Conservation (phyloP, 192 early-diverging fungal genomes). For the Coemansia sp. region DNA sequence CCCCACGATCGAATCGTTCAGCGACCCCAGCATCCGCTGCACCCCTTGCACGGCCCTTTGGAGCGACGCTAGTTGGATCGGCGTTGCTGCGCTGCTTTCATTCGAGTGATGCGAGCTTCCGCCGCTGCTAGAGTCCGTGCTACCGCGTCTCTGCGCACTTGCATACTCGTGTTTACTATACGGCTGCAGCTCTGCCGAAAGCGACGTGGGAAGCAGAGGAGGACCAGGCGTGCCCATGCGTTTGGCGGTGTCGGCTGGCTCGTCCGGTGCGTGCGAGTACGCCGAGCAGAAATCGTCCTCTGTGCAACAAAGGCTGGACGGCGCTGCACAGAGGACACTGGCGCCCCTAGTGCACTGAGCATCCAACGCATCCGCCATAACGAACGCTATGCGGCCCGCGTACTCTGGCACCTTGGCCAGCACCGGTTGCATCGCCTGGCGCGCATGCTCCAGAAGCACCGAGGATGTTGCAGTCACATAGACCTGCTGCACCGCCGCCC, state of each 20-base stretch:
- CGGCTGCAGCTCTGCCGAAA: not conserved
- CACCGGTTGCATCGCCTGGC: slow-evolving; percentile 26
- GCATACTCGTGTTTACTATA: not conserved
- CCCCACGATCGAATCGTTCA: slow-evolving; percentile 41
- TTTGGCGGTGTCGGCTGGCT: not conserved
- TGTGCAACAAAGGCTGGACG: slow-evolving; percentile 15
- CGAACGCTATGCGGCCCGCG: slow-evolving; percentile 6
- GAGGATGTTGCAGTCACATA: slow-evolving; percentile 44
- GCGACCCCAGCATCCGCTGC: slow-evolving; percentile 46
- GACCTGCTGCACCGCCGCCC: slow-evolving; percentile 18
- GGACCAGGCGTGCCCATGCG: not conserved
- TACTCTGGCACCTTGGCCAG: slow-evolving; percentile 7
- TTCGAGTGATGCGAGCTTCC: not conserved
- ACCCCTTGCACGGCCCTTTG: slow-evolving; percentile 49
- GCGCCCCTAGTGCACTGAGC: not conserved
- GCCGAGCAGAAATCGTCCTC: slow-evolving; percentile 44
- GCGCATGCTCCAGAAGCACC: slow-evolving; percentile 44
- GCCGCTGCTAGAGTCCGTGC: not conserved
- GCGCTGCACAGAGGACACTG: not conserved
- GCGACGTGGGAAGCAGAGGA: not conserved
- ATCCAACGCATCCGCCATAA: slow-evolving; percentile 13
- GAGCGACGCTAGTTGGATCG: slow-evolving; percentile 48
- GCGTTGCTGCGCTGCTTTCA: slow-evolving; percentile 4
- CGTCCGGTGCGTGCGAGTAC: slow-evolving; percentile 17
- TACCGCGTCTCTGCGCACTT: not conserved